Base-by-base conservation (phyloP, 1,139 yeast species). In the Hansenula lynferdii region DNA sequence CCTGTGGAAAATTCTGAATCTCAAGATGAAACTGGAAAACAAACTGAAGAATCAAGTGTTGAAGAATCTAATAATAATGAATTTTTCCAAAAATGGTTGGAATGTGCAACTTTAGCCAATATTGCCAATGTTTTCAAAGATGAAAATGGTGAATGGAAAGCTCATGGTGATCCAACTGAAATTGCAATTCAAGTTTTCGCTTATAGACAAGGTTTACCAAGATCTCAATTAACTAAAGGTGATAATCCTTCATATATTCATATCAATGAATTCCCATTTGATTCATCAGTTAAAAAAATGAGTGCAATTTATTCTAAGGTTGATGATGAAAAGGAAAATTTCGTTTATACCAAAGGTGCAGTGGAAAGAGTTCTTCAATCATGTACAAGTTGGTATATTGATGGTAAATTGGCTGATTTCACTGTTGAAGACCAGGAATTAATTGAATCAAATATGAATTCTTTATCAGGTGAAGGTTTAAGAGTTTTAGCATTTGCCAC, bases 131-230 rank as follows among this genome's bases (percentile, higher is more conserved):
- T 84, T 18, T 68, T 67, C 44, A 61, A 70, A 44, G 61, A 57
- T 20, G 62, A 60, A 9, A 42, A 50, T 14, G 42, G 45, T 11
- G 68, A 62, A 33, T 85, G 94, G 92, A 77, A 75, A 50, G 87
- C 86, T 14, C 81, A 79, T 53, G 95, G 94, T 39, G 95, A 85
- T 56, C 89, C 95, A 28, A 85, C 95, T 4, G 95, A 85, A 61
- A 77, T 82, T 53, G 92, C 95, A 12, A 80, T 85, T 45, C 85
- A 84, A 53, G 89, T 85, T 0, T 83, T 84, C 56, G 72, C 77
- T 15, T 62, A 75, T 28, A 69, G 92, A 47, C 73, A 71, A 22
- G 34, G 39, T 11, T 70, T 60, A 52, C 65, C 66, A 9, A 69
- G 86, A 49, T 64, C 65, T 8, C 54, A 53, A 1, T 52, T 77